Base-by-base conservation (phyloP, 1,139 yeast species). In the Geotrichum siamense region DNA sequence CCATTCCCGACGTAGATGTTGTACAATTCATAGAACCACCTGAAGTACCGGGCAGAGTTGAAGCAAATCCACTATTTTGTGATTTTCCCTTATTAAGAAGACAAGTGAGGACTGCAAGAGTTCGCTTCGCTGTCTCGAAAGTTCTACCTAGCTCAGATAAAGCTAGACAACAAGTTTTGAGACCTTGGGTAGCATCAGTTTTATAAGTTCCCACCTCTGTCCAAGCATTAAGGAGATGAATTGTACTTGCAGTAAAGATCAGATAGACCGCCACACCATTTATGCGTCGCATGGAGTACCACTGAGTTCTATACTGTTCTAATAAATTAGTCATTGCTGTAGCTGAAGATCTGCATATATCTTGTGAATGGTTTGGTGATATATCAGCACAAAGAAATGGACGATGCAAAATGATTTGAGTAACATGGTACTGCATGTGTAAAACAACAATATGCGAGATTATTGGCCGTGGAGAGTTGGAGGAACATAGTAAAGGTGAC, bases 181-280 rank as follows among this genome's bases (percentile, higher is more conserved):
- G 39, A 2, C 44, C 48, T 19, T 40, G 43, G 4, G 44, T 35
- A 21, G 48, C 39, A 13, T 44, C 35, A 12, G 28, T 17, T 26
- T 44, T 44, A 21, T 44, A 32, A 8, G 28, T 30, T 8, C 45
- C 45, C n/a, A 28, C 36, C 22, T 44, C 45, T 17, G 28, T 27
- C 48, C 49, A 48, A 5, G 44, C 47, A 21, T 44, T 48, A 17
- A 43, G 34, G 16, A 48, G 36, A 39, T 48, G 50, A 15, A 48
- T 34, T 2, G 56, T 51, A 12, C 57, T 54, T 3, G 56, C 57
- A 10, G 57, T 51, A 41, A 54, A 54, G 2, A 51, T 48, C 12
- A 53, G 47, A 30, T 54, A 52, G 5, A 53, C 55, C 12, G 55
- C 44, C 23, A 51, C 36, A 23, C 48, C 48, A 12, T 53, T 51